Evolutionary conservation across 2,329 filamentous ascomycete genomes (phyloP).

Genomic region (Penicillium corylophilum): DNA sequence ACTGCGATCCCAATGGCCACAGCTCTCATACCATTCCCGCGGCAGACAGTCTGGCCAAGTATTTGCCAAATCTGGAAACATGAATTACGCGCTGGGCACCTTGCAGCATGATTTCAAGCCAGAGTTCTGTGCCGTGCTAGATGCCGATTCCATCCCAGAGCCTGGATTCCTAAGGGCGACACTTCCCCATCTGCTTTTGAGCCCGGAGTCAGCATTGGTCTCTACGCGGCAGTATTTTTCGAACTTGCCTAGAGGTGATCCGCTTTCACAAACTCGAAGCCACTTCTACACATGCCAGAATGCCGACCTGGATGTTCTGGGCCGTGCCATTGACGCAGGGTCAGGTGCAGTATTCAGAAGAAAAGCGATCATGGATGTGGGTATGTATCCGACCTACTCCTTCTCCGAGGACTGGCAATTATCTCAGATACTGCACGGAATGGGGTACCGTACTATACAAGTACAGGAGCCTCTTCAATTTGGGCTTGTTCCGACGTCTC

Average conservation of each 20-base stretch:
- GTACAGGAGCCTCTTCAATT: slow-evolving; percentile 35
- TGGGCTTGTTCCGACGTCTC: slow-evolving; percentile 35
- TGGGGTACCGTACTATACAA: slow-evolving; percentile 30
- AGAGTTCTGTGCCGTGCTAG: slow-evolving; percentile 34
- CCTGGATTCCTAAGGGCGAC: slow-evolving; percentile 37
- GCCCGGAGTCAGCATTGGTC: slow-evolving; percentile 30
- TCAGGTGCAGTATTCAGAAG: slow-evolving; percentile 38
- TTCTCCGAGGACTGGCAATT: slow-evolving; percentile 38
- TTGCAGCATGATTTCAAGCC: slow-evolving; percentile 24
- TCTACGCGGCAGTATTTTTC: slow-evolving; percentile 37
- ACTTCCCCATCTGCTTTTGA: slow-evolving; percentile 34
- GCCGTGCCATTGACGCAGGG: slow-evolving; percentile 33
- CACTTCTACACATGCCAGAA: slow-evolving; percentile 38
- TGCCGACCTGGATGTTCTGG: slow-evolving; percentile 28
- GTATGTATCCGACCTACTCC: slow-evolving; percentile 35
- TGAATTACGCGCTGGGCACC: slow-evolving; percentile 34
- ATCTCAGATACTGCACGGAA: slow-evolving; percentile 32
- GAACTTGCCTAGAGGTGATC: slow-evolving; percentile 33
- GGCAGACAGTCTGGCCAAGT: slow-evolving; percentile 39
- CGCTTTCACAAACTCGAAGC: slow-evolving; percentile 30
- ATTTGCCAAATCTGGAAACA: slow-evolving; percentile 40
- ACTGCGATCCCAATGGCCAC: slow-evolving; percentile 45
- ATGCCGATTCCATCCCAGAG: slow-evolving; percentile 39
- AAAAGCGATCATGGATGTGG: slow-evolving; percentile 28
- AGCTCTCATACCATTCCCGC: slow-evolving; percentile 56